Percentiles rank a stretch among this genome's conserved stretches.
phyloP scores from a whole-genome alignment of 495 filamentous ascomycete genomes.

The Podospora pseudoanserina region DNA sequence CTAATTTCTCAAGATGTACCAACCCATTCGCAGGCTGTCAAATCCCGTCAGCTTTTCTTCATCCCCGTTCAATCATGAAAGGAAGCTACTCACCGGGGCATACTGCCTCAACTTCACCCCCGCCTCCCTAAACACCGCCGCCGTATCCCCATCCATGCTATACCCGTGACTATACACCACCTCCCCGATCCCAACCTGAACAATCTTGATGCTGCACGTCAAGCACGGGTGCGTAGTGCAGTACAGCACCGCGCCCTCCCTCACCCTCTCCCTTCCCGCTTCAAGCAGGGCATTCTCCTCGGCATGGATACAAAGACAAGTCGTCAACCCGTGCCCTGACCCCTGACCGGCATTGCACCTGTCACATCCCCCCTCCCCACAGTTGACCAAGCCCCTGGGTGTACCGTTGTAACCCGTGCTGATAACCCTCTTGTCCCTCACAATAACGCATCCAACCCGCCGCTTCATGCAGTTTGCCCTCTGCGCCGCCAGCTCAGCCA shows the following conservation, averaged over 20 bases:
- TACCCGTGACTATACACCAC: slow-evolving; percentile 93
- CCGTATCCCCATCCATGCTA: slow-evolving; percentile 85
- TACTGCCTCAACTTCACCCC: slow-evolving; percentile 79
- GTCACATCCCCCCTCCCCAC: slow-evolving; percentile 87
- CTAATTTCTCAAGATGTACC: slow-evolving; percentile 50
- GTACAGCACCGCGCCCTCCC: slow-evolving; percentile 76
- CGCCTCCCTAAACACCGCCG: slow-evolving; percentile 69
- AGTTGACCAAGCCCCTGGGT: slow-evolving; percentile 79
- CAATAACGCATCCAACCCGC: slow-evolving; percentile 91
- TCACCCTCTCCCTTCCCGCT: slow-evolving; percentile 85
- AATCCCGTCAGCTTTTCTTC: background rate
- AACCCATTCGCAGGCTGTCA: slow-evolving; percentile 50
- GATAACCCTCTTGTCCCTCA: slow-evolving; percentile 81
- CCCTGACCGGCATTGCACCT: slow-evolving; percentile 71
- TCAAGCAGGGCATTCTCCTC: slow-evolving; percentile 96
- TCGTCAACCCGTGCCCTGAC: slow-evolving; percentile 69
- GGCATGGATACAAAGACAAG: slow-evolving; percentile 91
- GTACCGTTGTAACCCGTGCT: slow-evolving; percentile 98
- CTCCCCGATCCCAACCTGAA: slow-evolving; percentile 90
- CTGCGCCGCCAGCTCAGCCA: slow-evolving; percentile 86
- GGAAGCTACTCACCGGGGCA: slow-evolving; percentile 59
- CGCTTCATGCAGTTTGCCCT: slow-evolving; percentile 98
- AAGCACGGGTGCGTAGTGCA: slow-evolving; percentile 97
- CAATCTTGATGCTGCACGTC: slow-evolving; percentile 98
- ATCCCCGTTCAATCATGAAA: background rate